Evolutionary conservation across 2,329 filamentous ascomycete species (phyloP), one percentile per base, ranked within the genome.

Genomic region (Neofusicoccum parvum): DNA sequence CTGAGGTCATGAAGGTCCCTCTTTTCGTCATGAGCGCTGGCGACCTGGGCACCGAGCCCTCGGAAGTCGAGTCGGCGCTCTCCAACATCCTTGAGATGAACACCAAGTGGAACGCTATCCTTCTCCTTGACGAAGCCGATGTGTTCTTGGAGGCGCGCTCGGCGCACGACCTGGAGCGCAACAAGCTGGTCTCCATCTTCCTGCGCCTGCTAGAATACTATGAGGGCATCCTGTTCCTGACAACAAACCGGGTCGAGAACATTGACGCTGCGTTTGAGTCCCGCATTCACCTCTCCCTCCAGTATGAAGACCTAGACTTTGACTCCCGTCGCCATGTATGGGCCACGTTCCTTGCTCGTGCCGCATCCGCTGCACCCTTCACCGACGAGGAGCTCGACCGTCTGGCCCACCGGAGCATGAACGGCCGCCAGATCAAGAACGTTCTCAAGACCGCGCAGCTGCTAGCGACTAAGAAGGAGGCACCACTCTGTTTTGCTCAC

Each of bases 101-200:
- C 66, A 79, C 79, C 0, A 80, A 77, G 66, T 86, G 83, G 84
- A 81, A 82, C 43, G 81, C 81, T 12, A 78, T 87, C 5, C 75
- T 85, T 0, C 75, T 85, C 0, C 75, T 85, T 1, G 83, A 85
- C 69, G 83, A 85, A 68, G 82, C 81, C 12, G 81, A 83, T 41
- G 73, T 77, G 11, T 76, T 76, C 65, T 62, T 74, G 11, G 72
- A 73, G 67, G 66, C 72, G 45, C 68, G 72, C 5, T 71, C 69
- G 5, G 60, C 71, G 2, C 72, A 73, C 58, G 72, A 74, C 50
- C 66, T 74, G 5, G 72, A 73, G 64, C 54, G 72, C 11, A 73
- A 73, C 65, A 73, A 72, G 66, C 67, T 74, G 2, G 72, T 74
- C 2, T 70, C 69, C 2, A 72, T 74, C 54, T 74, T 73, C 67